Conservation (phyloP, 129 eudicot genomes). For the Solidago caesia region DNA sequence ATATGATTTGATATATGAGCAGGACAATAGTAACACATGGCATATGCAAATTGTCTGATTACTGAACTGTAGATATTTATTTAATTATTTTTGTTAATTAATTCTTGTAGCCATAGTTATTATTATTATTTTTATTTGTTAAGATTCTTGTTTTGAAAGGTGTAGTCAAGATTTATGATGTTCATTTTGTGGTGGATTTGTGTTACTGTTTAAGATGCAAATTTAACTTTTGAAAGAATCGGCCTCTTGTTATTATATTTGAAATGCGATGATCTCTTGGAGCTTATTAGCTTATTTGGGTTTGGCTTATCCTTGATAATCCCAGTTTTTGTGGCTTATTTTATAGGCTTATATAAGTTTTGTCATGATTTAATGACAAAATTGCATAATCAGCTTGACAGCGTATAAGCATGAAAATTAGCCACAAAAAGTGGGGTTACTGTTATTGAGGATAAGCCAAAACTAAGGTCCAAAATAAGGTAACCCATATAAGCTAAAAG, state of each 20-base stretch:
- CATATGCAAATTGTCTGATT: slow-evolving; percentile 9
- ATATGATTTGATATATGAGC: background rate
- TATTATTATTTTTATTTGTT: background rate
- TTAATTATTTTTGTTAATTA: background rate
- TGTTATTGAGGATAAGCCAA: no score
- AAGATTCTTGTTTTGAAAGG: background rate
- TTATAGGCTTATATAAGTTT: no score
- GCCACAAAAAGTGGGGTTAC: no score
- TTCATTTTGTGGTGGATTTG: slow-evolving; percentile 11
- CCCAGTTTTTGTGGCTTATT: no score
- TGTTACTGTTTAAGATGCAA: slow-evolving; percentile 4
- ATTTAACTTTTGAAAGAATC: background rate
- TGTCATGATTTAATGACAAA: no score
- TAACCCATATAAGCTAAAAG: background rate
- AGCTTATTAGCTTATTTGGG: background rate
- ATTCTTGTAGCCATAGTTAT: no score
- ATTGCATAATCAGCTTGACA: no score
- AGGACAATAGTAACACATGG: slow-evolving; percentile 12
- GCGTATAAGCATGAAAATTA: no score
- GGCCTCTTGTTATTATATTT: background rate
- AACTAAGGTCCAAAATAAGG: background rate
- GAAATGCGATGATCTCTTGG: background rate
- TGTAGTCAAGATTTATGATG: slow-evolving; percentile 1
- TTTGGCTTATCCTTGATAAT: background rate
- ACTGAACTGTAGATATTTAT: background rate